These are phyloP conservation scores for Persicaria maculosa DNA, from an alignment of 148 eudicot genomes.

Conservation along the genomic window DNA sequence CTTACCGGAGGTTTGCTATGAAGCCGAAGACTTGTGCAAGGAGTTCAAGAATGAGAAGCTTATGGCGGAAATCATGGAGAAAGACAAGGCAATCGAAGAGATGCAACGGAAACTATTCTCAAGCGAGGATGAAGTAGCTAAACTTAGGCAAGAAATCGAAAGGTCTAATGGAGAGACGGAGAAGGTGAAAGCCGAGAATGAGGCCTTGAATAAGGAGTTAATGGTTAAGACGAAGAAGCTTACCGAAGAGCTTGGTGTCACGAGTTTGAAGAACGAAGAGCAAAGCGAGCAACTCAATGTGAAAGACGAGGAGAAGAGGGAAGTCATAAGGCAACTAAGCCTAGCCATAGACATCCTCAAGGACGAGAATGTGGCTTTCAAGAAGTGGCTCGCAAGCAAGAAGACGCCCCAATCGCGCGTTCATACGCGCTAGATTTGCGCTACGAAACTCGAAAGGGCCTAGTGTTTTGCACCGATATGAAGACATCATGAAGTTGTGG, in stretches of 20 bases:
- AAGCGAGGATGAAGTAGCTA: neutral
- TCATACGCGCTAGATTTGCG: too few species aligned
- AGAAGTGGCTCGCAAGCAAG: neutral
- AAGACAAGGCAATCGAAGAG: neutral
- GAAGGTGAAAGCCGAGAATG: slow-evolving; percentile 14
- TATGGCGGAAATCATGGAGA: slow-evolving; percentile 13
- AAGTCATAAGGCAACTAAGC: neutral
- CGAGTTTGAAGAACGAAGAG: neutral
- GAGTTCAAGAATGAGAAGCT: slow-evolving; percentile 14
- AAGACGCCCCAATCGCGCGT: too few species aligned
- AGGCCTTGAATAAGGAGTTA: neutral
- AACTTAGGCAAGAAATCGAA: neutral
- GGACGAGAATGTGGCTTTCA: neutral
- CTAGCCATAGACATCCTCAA: neutral
- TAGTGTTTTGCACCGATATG: too few species aligned
- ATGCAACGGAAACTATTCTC: neutral
- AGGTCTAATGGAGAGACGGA: neutral
- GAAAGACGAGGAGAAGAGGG: slow-evolving; percentile 6
- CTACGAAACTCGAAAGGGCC: too few species aligned
- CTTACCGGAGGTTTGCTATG: slow-evolving; percentile 25
- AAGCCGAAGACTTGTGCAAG: slow-evolving; percentile 10
- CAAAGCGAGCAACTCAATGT: neutral
- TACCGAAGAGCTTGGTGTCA: neutral
- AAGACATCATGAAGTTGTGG: too few species aligned
- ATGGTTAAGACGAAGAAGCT: slow-evolving; percentile 9